Conservation (phyloP, 306 rosid species). For the Inga leiocalycina region DNA sequence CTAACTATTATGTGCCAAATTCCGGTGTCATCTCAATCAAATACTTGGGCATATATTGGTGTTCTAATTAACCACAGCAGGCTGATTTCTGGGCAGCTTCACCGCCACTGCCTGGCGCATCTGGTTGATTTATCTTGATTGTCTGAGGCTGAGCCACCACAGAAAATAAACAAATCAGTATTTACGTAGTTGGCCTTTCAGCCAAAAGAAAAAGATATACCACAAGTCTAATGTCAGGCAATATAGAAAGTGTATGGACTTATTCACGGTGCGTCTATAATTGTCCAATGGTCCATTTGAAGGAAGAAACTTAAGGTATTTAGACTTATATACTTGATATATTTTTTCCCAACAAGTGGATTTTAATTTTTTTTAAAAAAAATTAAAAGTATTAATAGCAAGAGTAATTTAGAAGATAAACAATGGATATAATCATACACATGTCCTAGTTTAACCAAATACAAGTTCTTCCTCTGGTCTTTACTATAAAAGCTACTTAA, state of each 20-base stretch:
- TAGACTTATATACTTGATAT: neutral
- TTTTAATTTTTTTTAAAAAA: too few relatives aligned
- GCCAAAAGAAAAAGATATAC: neutral
- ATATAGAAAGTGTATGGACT: neutral
- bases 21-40: slow-evolving; percentile 23
- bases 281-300: neutral
- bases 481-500: too few relatives aligned
- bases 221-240: neutral
- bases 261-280: neutral
- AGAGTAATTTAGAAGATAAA: neutral
- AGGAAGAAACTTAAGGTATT: neutral
- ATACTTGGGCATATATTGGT: slow-evolving; percentile 26
- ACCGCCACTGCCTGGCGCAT: slow-evolving; percentile 45
- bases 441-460: neutral
- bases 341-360: neutral
- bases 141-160: slow-evolving; percentile 64
- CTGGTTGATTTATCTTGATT: slow-evolving; percentile 67
- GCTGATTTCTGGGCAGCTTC: slow-evolving; percentile 64
- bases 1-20: slow-evolving; percentile 39
- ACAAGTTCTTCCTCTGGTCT: neutral
- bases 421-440: neutral
- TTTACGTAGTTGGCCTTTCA: neutral
- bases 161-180: slow-evolving; percentile 3
- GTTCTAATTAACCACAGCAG: slow-evolving; percentile 69
- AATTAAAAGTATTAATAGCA: neutral